Base-by-base conservation (phyloP, 176 grass and related monocot genomes). In the Rhynchospora pubera region DNA sequence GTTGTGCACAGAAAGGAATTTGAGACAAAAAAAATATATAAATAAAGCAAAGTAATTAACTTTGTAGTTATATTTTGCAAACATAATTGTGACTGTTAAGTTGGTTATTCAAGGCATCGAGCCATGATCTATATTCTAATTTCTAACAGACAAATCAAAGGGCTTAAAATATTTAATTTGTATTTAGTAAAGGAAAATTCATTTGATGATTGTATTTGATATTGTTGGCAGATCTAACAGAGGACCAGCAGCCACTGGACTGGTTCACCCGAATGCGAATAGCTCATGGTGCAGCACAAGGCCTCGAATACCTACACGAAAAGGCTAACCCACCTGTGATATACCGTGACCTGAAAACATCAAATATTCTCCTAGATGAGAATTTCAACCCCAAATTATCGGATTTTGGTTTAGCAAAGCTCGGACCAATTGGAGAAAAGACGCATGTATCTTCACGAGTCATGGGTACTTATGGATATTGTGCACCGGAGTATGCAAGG, bases 221-320 rank as follows among this genome's bases (percentile, higher is more conserved):
- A 11, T 23, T 22, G 0, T 60, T 76, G 5, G 8, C 83, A 98
- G 92, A 93, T 79, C 51, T 91, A 77, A 30, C 87, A 18, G 34
- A 77, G 16, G 83, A 75, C 47, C 88, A 88, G 87, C 90, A 93
- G 60, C 84, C 84, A 6, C 69, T 98, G 51, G 88, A 89, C 68
- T 98, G 95, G 95, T 88, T 81, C 84, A 90, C 92, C 32, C 86
- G 95, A 84, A 98, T 98, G 92, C 89, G 87, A 84, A 91, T 98
- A 85, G 90, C 92, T 67, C 51, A 94, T 57, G 92, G 92, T 58
- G 89, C 95, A 28, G 92, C 92, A 45, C 90, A 93, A 85, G 95
- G 95, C 28, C 87, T 98, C 9, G 95, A 98, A 84, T 98, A 94
- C 81, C 78, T 98, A 69, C 95, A 94, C 48, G 92, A 94, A 71